Percentiles rank a stretch among this genome's conserved stretches.
Evolutionary conservation across 129 eudicot genomes (phyloP).

Genomic region (Flaveria brownii): DNA sequence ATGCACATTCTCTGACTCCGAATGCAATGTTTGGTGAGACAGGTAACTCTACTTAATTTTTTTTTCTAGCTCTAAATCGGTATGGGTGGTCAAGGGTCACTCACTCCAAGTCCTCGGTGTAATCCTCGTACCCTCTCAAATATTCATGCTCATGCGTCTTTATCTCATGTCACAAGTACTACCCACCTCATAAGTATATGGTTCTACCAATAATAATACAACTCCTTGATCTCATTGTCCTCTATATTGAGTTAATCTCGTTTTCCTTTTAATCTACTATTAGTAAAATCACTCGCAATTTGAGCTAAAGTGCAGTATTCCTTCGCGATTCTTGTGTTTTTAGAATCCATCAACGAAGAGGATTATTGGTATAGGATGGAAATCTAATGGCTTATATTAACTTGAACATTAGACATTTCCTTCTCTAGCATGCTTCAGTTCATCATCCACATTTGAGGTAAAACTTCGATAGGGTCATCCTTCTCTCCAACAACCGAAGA

Average conservation of each 20-base stretch:
- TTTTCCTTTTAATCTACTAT: not conserved
- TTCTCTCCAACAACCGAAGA: not conserved
- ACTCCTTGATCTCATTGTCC: too few species aligned
- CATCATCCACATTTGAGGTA: not conserved
- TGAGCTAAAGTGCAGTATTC: not conserved
- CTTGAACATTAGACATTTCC: not conserved
- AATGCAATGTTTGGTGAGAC: too few species aligned
- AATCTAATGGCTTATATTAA: not conserved
- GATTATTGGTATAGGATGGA: not conserved
- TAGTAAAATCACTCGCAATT: not conserved
- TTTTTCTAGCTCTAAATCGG: too few species aligned
- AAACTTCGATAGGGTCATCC: not conserved
- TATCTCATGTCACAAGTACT: too few species aligned
- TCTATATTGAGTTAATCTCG: not conserved
- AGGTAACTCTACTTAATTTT: too few species aligned
- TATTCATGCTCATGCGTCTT: too few species aligned
- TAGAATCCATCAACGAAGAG: not conserved
- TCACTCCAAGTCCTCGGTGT: too few species aligned
- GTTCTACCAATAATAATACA: too few species aligned
- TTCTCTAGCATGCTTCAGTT: not conserved
- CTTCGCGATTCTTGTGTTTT: not conserved
- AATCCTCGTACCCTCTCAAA: too few species aligned
- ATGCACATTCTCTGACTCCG: too few species aligned
- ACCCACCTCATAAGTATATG: too few species aligned
- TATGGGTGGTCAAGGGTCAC: too few species aligned